Evolutionary conservation across 495 filamentous ascomycete genomes (phyloP).

Genomic region (Neurospora terricola): DNA sequence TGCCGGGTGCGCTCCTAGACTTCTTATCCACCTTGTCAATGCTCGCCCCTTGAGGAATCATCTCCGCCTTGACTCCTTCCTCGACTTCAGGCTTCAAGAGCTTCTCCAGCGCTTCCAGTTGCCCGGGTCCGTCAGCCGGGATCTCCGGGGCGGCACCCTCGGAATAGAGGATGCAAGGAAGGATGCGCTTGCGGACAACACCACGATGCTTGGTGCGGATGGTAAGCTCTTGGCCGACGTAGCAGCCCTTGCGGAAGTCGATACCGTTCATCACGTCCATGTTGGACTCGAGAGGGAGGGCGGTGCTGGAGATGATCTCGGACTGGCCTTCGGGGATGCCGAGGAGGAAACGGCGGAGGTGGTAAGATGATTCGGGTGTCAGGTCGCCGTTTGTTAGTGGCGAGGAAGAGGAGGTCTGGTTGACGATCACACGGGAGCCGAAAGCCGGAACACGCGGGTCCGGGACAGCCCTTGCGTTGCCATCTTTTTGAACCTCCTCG

Average conservation of each 20-base stretch:
- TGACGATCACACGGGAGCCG: constrained; percentile 37
- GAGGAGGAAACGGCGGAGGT: constrained; percentile 58
- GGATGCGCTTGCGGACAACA: constrained; percentile 81
- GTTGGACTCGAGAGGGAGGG: constrained; percentile 41
- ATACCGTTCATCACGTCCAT: constrained; percentile 73
- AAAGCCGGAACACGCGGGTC: constrained; percentile 63
- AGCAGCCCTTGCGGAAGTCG: constrained; percentile 93
- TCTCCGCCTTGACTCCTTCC: constrained; percentile 7
- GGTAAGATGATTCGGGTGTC: constrained; percentile 41
- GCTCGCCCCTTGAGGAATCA: constrained; percentile 26
- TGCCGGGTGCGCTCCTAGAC: constrained; percentile 58
- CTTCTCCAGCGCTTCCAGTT: constrained; percentile 18
- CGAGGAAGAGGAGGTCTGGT: constrained; percentile 24
- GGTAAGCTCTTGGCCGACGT: constrained; percentile 92
- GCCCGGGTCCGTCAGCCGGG: not conserved
- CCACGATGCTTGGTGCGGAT: constrained; percentile 90
- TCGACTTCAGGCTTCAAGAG: constrained; percentile 21
- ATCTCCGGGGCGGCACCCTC: constrained; percentile 6
- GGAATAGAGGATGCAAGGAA: constrained; percentile 70
- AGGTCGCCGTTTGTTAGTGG: constrained; percentile 14
- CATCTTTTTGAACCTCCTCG: not conserved
- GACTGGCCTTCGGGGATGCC: constrained; percentile 77
- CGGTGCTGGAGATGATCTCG: constrained; percentile 17
- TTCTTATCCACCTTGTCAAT: constrained; percentile 37
- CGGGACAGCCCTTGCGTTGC: constrained; percentile 20